Conservation (phyloP, 1,284 basidiomycete species). For the Calocybe gambosa region DNA sequence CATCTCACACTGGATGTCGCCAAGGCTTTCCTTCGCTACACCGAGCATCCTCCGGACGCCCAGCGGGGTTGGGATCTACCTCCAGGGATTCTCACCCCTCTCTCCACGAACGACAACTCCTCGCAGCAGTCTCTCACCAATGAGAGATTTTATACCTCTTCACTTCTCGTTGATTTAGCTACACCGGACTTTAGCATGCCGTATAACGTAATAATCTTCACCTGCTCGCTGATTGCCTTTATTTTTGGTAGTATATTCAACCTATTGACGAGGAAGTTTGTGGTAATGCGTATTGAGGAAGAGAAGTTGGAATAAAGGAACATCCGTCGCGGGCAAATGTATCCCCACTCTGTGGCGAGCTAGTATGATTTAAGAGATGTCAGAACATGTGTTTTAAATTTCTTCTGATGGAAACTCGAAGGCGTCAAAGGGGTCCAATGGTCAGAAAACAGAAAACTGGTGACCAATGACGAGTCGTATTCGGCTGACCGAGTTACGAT, state of each 20-base stretch:
- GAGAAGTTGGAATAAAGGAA: constrained; percentile 12
- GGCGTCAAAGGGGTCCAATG: background rate
- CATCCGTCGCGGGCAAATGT: constrained; percentile 3
- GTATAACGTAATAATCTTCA: constrained; percentile 98
- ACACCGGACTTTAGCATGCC: constrained; percentile 99
- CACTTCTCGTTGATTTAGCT: constrained; percentile 83
- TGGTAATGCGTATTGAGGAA: constrained; percentile 37
- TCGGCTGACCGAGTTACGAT: constrained; percentile 4
- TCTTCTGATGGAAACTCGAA: constrained; percentile 14
- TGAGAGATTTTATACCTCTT: constrained; percentile 68
- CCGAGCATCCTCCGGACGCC: constrained; percentile 94
- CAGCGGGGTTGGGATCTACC: constrained; percentile 93
- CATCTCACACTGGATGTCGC: constrained; percentile 70
- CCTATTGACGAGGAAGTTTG: constrained; percentile 74
- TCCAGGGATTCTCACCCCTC: constrained; percentile 66
- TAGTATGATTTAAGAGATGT: background rate
- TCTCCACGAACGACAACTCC: constrained; percentile 22
- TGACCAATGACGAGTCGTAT: background rate
- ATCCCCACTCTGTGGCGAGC: constrained; percentile 1
- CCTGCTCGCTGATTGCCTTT: constrained; percentile 84
- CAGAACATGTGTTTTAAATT: constrained; percentile 4
- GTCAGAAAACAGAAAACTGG: background rate
- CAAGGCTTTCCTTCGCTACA: constrained; percentile 88
- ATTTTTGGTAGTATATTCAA: constrained; percentile 95
- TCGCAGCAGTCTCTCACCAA: constrained; percentile 11